Evolutionary conservation across 176 grass and related monocot species (phyloP).

Genomic region (Tillandsia fasciculata): DNA sequence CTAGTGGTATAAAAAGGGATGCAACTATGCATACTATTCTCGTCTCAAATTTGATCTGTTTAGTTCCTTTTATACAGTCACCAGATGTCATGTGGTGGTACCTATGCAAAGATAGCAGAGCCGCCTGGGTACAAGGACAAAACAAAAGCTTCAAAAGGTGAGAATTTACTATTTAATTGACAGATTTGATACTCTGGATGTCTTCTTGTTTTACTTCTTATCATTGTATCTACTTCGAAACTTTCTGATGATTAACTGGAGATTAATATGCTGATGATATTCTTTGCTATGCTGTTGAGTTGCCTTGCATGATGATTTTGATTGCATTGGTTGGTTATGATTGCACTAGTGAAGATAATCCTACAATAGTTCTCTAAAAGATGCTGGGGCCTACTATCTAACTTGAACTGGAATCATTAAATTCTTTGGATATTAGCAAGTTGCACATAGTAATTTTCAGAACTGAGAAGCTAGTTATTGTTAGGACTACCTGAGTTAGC

Average conservation of each 20-base stretch:
- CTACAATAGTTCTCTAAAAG: background rate
- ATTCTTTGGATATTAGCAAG: background rate
- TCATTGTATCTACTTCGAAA: background rate
- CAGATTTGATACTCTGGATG: background rate
- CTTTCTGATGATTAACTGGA: background rate
- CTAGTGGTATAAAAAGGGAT: background rate
- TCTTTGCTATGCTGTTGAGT: background rate
- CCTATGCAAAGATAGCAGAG: slow-evolving; percentile 28
- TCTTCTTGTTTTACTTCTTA: background rate
- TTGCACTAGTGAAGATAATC: too few species aligned
- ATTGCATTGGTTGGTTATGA: too few species aligned
- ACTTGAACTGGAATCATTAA: background rate
- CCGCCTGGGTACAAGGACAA: slow-evolving; percentile 8
- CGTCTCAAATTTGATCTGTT: background rate
- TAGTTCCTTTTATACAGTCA: slow-evolving; percentile 42
- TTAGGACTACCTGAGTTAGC: background rate
- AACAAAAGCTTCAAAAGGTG: slow-evolving; percentile 40
- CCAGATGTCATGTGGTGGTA: slow-evolving; percentile 38
- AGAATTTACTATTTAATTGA: slow-evolving; percentile 4
- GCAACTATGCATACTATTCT: background rate
- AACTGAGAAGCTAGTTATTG: background rate
- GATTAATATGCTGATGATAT: background rate
- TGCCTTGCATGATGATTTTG: too few species aligned
- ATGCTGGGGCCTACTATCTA: background rate
- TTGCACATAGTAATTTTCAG: background rate